Conservation (phyloP, 495 filamentous ascomycete species). For the Penicillium antarcticum region DNA sequence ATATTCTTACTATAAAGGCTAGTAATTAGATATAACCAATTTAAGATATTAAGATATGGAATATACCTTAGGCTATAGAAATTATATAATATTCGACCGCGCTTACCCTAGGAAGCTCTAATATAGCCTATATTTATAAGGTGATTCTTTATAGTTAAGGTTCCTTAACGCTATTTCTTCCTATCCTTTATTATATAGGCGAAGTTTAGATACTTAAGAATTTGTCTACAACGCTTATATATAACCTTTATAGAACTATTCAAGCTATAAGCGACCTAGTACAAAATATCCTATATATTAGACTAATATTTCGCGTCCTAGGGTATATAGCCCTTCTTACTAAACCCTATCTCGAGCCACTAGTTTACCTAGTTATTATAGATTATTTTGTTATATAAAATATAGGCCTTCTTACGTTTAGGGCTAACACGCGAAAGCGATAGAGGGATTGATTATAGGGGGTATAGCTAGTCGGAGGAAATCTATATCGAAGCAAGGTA, state of each 20-base stretch:
- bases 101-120: background rate
- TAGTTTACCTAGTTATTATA: background rate
- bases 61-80: too few relatives aligned
- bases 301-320: background rate
- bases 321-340: background rate
- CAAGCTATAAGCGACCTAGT: background rate
- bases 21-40: too few relatives aligned
- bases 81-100: too few relatives aligned
- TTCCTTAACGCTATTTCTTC: background rate
- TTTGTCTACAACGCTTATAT: background rate
- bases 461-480: background rate
- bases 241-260: background rate
- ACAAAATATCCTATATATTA: background rate
- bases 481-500: background rate
- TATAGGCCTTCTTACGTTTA: background rate
- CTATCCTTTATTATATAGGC: background rate
- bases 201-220: background rate
- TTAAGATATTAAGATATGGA: too few relatives aligned
- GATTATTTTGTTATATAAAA: background rate
- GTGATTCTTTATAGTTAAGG: background rate
- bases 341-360: background rate
- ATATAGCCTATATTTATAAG: background rate
- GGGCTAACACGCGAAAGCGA: background rate
- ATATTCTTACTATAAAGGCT: too few relatives aligned
- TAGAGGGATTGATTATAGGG: background rate